Percentiles rank a stretch among this genome's conserved stretches.
phyloP scores from a whole-genome alignment of 1,284 basidiomycete genomes.

The Pseudozyma sp. region DNA sequence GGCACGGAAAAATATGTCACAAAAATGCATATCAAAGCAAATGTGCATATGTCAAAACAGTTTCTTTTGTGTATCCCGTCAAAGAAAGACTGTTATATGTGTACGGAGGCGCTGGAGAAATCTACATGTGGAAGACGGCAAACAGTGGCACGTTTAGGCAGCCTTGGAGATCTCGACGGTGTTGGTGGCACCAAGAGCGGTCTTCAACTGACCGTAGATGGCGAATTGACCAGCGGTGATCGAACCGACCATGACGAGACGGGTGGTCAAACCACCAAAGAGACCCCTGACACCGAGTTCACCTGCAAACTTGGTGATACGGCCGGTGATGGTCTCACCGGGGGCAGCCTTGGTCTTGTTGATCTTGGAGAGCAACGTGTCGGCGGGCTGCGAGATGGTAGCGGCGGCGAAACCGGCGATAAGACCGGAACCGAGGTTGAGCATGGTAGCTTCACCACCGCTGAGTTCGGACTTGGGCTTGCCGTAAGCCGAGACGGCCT shows the following conservation, averaged over 20 bases:
- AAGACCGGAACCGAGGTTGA: slow-evolving; percentile 68
- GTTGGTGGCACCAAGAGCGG: slow-evolving; percentile 71
- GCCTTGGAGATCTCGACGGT: slow-evolving; percentile 67
- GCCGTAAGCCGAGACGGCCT: slow-evolving; percentile 71
- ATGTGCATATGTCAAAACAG: too few species aligned
- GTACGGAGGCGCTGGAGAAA: neutral
- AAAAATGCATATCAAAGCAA: too few species aligned
- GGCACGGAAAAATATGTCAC: too few species aligned
- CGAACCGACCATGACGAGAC: slow-evolving; percentile 71
- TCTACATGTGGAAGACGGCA: neutral
- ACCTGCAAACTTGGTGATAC: slow-evolving; percentile 71
- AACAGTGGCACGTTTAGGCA: neutral
- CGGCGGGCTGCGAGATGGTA: slow-evolving; percentile 68
- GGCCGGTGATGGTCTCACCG: slow-evolving; percentile 72
- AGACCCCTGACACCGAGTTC: slow-evolving; percentile 73
- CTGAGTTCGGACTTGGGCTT: slow-evolving; percentile 72
- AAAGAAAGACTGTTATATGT: neutral
- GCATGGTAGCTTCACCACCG: slow-evolving; percentile 61
- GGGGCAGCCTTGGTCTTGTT: slow-evolving; percentile 75
- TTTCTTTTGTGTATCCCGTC: neutral
- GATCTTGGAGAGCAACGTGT: slow-evolving; percentile 72
- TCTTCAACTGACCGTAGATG: slow-evolving; percentile 73
- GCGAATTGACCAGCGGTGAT: slow-evolving; percentile 72
- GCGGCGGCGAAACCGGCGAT: slow-evolving; percentile 69
- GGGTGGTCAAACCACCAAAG: slow-evolving; percentile 72